Evolutionary conservation across 2,329 filamentous ascomycete species (phyloP).

Genomic region (Alternaria sp.): DNA sequence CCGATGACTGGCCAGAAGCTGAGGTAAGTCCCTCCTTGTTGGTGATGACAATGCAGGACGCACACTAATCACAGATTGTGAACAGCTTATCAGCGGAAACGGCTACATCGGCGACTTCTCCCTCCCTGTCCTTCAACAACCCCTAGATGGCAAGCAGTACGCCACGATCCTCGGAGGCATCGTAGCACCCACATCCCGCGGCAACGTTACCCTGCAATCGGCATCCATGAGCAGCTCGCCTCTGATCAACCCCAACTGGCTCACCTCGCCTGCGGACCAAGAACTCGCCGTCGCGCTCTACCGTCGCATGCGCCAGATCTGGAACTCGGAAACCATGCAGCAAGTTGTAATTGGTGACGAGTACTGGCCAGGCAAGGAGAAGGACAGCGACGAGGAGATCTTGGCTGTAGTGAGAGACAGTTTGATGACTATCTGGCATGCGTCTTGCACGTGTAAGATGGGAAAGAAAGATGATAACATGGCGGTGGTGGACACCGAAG

Average conservation of each 20-base stretch:
- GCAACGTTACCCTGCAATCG: constrained; percentile 39
- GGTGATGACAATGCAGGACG: background rate
- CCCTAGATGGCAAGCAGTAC: background rate
- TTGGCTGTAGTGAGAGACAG: background rate
- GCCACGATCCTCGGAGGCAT: background rate
- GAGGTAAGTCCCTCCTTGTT: background rate
- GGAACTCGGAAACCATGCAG: background rate
- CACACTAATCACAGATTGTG: background rate
- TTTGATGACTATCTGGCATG: constrained; percentile 23
- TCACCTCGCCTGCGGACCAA: constrained; percentile 36
- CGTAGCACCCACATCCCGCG: constrained; percentile 10
- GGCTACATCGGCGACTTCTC: background rate
- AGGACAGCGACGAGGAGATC: background rate
- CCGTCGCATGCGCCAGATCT: constrained; percentile 24
- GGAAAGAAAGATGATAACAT: constrained; percentile 30
- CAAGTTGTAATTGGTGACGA: background rate
- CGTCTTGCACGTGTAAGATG: constrained; percentile 37
- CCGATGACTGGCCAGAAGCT: background rate
- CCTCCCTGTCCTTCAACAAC: background rate
- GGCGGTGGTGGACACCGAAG: constrained; percentile 44
- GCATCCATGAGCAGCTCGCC: constrained; percentile 32
- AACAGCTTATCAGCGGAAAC: background rate
- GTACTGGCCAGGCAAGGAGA: background rate
- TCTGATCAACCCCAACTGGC: constrained; percentile 43
- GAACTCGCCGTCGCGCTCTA: constrained; percentile 37